Conservation (phyloP, 805 yeast genomes). For the Saturnispora diversa region DNA sequence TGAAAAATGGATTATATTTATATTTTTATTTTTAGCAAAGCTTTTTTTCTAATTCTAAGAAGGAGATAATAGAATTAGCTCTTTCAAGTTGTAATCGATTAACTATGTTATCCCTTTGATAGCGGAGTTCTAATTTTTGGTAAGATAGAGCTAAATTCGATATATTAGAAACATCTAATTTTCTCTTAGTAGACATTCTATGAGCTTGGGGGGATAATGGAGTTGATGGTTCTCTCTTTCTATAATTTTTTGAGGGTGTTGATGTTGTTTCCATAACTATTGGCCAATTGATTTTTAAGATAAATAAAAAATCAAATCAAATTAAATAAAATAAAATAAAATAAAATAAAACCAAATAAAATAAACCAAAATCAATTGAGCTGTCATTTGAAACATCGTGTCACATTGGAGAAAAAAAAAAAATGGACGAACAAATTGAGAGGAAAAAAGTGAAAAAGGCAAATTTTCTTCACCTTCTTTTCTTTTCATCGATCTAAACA, state of each 20-base stretch:
- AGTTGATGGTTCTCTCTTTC: constrained; percentile 4
- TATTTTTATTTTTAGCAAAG: too few species aligned
- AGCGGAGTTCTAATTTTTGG: background rate
- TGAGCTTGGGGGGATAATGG: constrained; percentile 4
- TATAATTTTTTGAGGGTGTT: background rate
- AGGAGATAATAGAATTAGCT: background rate
- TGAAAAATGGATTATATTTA: background rate
- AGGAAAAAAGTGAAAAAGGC: background rate
- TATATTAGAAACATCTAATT: background rate
- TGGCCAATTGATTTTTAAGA: too few species aligned
- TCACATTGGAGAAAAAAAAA: too few species aligned
- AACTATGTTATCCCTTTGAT: background rate
- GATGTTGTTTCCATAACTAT: background rate
- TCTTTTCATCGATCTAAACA: constrained; percentile 19
- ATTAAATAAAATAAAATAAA: too few species aligned
- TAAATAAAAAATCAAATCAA: too few species aligned
- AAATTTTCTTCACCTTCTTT: background rate
- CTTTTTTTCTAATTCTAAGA: constrained; percentile 1
- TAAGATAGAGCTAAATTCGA: background rate
- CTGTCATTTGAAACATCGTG: constrained; percentile 2
- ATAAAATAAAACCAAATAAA: too few species aligned
- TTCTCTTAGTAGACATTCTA: background rate
- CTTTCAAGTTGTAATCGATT: background rate
- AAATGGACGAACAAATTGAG: too few species aligned
- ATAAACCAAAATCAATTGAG: too few species aligned